Conservation (phyloP, 2,329 filamentous ascomycete genomes). For the Pseudocercospora vitis region DNA sequence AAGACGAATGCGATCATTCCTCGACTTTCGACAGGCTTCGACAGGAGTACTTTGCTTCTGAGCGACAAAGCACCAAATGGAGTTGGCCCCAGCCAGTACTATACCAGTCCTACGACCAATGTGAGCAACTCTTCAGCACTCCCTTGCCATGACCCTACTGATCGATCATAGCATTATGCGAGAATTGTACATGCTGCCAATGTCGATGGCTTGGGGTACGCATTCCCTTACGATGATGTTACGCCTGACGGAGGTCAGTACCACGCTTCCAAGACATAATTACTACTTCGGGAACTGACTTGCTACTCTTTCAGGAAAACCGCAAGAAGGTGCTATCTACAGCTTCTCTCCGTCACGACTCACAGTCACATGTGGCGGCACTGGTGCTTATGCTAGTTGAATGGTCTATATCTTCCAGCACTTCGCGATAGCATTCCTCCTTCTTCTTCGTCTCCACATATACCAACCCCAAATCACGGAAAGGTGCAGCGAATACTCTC, state of each 20-base stretch:
- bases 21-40: slow-evolving; percentile 72
- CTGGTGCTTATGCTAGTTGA: slow-evolving; percentile 31
- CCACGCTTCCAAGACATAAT: background rate
- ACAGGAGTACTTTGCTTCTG: slow-evolving; percentile 66
- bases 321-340: slow-evolving; percentile 38
- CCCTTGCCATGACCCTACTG: slow-evolving; percentile 13
- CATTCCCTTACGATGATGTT: slow-evolving; percentile 69
- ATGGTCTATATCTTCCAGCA: too few species aligned
- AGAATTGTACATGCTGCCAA: slow-evolving; percentile 45
- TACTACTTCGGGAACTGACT: slow-evolving; percentile 5
- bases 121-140: slow-evolving; percentile 23
- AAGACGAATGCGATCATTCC: slow-evolving; percentile 63
- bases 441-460: background rate
- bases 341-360: slow-evolving; percentile 31
- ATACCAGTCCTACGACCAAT: slow-evolving; percentile 33
- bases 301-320: slow-evolving; percentile 21
- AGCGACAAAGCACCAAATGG: slow-evolving; percentile 41
- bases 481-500: too few species aligned
- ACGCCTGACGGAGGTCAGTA: slow-evolving; percentile 54
- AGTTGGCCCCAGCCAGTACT: slow-evolving; percentile 33
- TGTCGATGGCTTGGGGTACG: slow-evolving; percentile 61
- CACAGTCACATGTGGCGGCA: slow-evolving; percentile 35
- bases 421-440: background rate
- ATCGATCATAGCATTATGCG: slow-evolving; percentile 34
- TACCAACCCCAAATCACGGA: background rate